A percentile compares a stretch with the other conserved stretches of the same genome.
These are phyloP conservation scores for Maudiozyma serrabonitensis DNA, from an alignment of 805 yeast species.

Conservation along the genomic window DNA sequence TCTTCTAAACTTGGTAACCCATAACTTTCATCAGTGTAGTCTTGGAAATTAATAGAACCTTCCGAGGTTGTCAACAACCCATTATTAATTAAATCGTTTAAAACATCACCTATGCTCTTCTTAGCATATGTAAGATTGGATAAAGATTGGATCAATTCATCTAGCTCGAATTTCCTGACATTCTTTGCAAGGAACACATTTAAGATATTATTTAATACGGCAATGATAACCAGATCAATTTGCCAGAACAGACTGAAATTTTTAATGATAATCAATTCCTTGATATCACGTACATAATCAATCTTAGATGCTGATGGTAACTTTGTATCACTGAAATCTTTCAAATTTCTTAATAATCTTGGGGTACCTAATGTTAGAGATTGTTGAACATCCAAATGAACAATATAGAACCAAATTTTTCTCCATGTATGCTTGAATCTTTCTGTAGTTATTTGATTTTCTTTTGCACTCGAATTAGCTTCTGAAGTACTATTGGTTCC, in stretches of 20 bases:
- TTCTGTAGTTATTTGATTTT: slow-evolving; percentile 23
- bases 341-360: slow-evolving; percentile 30
- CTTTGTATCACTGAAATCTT: slow-evolving; percentile 35
- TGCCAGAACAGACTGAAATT: slow-evolving; percentile 39
- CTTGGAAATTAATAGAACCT: slow-evolving; percentile 21
- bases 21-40: slow-evolving; percentile 23
- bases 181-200: slow-evolving; percentile 31
- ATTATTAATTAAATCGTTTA: slow-evolving; percentile 20
- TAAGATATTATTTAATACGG: slow-evolving; percentile 26
- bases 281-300: slow-evolving; percentile 30
- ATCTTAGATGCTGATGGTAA: slow-evolving; percentile 33
- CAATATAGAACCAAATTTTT: slow-evolving; percentile 46
- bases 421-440: slow-evolving; percentile 42
- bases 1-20: slow-evolving; percentile 26
- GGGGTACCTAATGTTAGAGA: slow-evolving; percentile 35
- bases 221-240: slow-evolving; percentile 34
- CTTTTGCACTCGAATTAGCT: slow-evolving; percentile 3
- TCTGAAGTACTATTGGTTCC: neutral
- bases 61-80: slow-evolving; percentile 26
- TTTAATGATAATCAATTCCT: slow-evolving; percentile 39
- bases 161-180: slow-evolving; percentile 34
- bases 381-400: slow-evolving; percentile 35
- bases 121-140: slow-evolving; percentile 28
- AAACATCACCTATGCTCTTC: slow-evolving; percentile 21
- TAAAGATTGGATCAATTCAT: slow-evolving; percentile 28